Base-by-base conservation (phyloP, 1,139 yeast species). In the Suhomyces chickasaworum region DNA sequence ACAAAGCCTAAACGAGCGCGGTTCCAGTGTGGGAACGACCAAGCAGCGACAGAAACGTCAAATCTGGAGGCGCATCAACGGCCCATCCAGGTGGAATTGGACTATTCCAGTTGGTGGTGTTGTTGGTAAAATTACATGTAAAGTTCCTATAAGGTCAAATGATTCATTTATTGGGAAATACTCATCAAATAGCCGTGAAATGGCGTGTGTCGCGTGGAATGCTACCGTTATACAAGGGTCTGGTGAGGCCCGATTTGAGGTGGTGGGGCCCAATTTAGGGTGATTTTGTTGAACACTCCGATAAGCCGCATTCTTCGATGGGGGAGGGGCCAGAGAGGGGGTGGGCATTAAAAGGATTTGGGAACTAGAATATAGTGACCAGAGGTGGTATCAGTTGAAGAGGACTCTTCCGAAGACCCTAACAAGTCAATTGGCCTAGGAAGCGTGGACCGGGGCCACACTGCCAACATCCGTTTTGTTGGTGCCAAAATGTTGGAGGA, bases 1-100 rank as follows among this genome's bases (percentile, higher is more conserved):
- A 39, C 49, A 46, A 35, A 39, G 30, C 25, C 45, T 42, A 46
- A 33, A 45, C 48, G 49, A 33, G 41, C 44, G 49, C 49, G 46
- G 20, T 35, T 18, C 13, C 17, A 32, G 18, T 21, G 9, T 13
- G 37, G 37, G 37, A 35, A 35, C 37, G 37, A 35, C 30, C 13
- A 13, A 17, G 22, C 21, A 17, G 17, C 15, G n/a, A 29, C 13
- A 13, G 16, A n/a, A 13, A 7, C 17, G 16, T 13, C 17, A 29
- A 13, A 13, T 13, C 15, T 13, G 17, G 17, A 13, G 22, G 22
- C 22, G 22, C 22, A 20, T 20, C 22, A 7, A 20, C 22, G 22
- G 22, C 7, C 22, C 22, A 20, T 4, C 22, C 22, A 7, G 22
- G 7, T 20, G 22, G 22, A 7, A 20, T 20, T n/a, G n/a, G n/a